phyloP scores from a whole-genome alignment of 2,329 filamentous ascomycete species.

The Fusarium nisikadoi region DNA sequence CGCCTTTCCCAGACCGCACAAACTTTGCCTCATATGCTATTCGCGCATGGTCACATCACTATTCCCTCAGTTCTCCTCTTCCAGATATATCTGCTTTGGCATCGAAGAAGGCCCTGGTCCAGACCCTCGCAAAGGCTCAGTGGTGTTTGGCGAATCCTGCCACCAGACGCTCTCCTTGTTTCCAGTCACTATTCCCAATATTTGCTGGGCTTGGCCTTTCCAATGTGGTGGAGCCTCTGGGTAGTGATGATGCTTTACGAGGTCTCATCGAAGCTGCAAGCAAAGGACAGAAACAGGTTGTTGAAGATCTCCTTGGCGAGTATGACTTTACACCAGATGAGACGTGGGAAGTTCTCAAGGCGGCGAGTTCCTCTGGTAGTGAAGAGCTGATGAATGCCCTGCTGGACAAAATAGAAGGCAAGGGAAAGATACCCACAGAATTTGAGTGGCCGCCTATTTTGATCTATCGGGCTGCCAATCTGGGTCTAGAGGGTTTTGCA shows the following conservation, averaged over 20 bases:
- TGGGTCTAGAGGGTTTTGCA: not conserved
- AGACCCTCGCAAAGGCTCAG: not conserved
- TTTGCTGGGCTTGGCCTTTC: not conserved
- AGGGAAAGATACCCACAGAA: fast-evolving
- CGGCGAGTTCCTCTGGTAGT: fast-evolving
- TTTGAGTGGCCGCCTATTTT: slow-evolving; percentile 1
- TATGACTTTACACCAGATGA: not conserved
- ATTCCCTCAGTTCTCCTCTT: not conserved
- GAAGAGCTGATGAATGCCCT: not conserved
- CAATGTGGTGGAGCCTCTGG: not conserved
- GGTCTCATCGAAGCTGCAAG: not conserved
- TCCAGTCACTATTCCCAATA: not conserved
- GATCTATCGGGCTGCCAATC: not conserved
- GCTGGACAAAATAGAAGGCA: not conserved
- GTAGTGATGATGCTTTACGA: not conserved
- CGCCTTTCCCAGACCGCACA: not conserved
- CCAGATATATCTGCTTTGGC: not conserved
- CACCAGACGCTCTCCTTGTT: not conserved
- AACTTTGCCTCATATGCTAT: slow-evolving; percentile 9
- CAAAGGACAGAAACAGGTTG: not conserved
- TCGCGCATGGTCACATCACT: slow-evolving; percentile 14
- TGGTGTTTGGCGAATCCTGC: not conserved
- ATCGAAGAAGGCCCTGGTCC: not conserved
- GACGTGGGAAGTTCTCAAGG: not conserved
- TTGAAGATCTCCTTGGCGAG: not conserved